Percentiles rank a stretch among this genome's conserved stretches.
Evolutionary conservation across 2,329 filamentous ascomycete species (phyloP).

Genomic region (Ophiostoma quercus): DNA sequence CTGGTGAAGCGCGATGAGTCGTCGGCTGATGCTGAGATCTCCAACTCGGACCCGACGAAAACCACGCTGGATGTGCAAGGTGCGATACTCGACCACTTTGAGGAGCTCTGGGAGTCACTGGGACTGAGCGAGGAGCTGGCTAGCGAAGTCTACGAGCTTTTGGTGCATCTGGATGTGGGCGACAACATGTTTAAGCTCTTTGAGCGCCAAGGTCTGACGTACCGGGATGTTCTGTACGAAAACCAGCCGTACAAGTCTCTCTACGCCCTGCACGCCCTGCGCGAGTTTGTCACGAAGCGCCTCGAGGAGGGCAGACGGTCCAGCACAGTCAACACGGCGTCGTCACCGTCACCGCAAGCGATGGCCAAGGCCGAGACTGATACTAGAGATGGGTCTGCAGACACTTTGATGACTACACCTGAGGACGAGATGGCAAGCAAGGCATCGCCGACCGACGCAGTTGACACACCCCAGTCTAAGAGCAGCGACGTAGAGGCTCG

Average conservation of each 20-base stretch:
- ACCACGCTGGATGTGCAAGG: constrained; percentile 62
- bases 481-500: background rate
- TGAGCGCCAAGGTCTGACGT: constrained; percentile 47
- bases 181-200: constrained; percentile 57
- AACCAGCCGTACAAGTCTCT: constrained; percentile 66
- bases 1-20: constrained; percentile 58
- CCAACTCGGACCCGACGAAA: constrained; percentile 37
- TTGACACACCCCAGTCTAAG: background rate
- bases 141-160: constrained; percentile 65
- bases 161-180: constrained; percentile 65
- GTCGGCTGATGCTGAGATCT: constrained; percentile 38
- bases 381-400: background rate
- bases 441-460: background rate
- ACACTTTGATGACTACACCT: background rate
- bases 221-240: constrained; percentile 60
- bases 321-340: constrained; percentile 26
- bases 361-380: background rate
- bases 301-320: constrained; percentile 16
- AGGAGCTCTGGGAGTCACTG: constrained; percentile 76
- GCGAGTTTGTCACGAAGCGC: constrained; percentile 52
- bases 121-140: constrained; percentile 66
- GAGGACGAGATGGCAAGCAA: background rate
- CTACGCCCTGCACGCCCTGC: constrained; percentile 65
- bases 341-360: background rate
- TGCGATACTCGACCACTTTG: constrained; percentile 75